phyloP scores from a whole-genome alignment of 139 green algal genomes.

The Eudorina sp. region DNA sequence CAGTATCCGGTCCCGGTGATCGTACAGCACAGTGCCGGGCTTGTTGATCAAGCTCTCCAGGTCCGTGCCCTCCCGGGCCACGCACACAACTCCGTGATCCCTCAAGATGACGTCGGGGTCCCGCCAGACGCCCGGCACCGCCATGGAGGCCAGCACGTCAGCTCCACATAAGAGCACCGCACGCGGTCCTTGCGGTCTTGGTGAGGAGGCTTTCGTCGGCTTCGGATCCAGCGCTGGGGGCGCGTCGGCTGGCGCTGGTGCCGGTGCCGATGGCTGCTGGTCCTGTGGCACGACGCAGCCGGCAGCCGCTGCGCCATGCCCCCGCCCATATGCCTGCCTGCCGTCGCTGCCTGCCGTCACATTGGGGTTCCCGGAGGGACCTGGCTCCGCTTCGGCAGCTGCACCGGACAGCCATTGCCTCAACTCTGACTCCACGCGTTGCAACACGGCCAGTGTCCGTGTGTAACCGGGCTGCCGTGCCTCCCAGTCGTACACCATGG shows the following conservation, averaged over 20 bases:
- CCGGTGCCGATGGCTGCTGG: too few species aligned
- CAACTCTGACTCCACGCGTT: slow-evolving; percentile 55
- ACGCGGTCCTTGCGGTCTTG: too few species aligned
- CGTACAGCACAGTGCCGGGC: slow-evolving; percentile 28
- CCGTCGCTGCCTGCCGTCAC: too few species aligned
- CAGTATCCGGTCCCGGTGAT: slow-evolving; percentile 47
- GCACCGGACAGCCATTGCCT: slow-evolving; percentile 10
- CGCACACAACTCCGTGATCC: slow-evolving; percentile 72
- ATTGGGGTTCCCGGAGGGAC: too few species aligned
- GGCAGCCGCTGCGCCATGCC: too few species aligned
- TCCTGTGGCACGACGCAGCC: too few species aligned
- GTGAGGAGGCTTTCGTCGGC: too few species aligned
- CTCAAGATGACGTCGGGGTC: slow-evolving; percentile 70
- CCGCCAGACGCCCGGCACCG: slow-evolving; percentile 77
- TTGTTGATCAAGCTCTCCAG: slow-evolving; percentile 43
- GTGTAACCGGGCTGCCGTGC: slow-evolving; percentile 75
- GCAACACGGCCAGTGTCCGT: slow-evolving; percentile 78
- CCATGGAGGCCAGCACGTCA: slow-evolving; percentile 83
- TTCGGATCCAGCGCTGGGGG: too few species aligned
- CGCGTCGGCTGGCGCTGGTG: too few species aligned
- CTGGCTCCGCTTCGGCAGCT: too few species aligned
- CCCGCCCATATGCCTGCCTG: too few species aligned
- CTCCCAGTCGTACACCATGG: slow-evolving; percentile 90
- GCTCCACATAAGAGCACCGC: slow-evolving; percentile 84
- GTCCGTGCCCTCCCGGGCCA: slow-evolving; percentile 62